phyloP scores from a whole-genome alignment of 768 basidiomycete species.

The Holtermannia corniformis region DNA sequence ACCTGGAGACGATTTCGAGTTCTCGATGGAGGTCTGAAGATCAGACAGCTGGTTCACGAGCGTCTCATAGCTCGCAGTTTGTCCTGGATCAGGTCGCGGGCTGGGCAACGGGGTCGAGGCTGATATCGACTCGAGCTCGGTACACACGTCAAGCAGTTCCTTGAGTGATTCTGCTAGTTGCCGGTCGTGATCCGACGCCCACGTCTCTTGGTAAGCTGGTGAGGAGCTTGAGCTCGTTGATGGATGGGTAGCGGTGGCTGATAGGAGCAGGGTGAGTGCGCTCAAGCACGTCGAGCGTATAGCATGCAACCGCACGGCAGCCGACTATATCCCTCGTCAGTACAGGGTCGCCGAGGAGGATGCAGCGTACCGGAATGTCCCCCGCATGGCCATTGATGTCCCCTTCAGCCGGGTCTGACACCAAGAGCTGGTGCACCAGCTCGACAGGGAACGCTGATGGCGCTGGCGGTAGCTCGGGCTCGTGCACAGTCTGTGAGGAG shows the following conservation, averaged over 20 bases:
- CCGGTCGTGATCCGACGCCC: neutral
- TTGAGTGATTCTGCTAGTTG: conserved; percentile 19
- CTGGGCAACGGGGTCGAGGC: neutral
- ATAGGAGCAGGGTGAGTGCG: conserved; percentile 15
- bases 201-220: neutral
- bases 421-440: neutral
- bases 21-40: neutral
- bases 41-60: conserved; percentile 1
- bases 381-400: neutral
- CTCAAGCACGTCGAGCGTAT: conserved; percentile 16
- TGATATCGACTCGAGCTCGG: conserved; percentile 16
- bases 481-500: too few relatives aligned
- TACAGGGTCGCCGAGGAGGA: conserved; percentile 2
- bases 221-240: neutral
- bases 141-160: conserved; percentile 23
- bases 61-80: conserved; percentile 1
- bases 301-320: too few relatives aligned
- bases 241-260: neutral
- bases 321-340: conserved; percentile 3
- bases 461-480: conserved; percentile 15
- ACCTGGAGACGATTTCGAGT: neutral
- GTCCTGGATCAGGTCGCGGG: neutral
- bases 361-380: neutral
- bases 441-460: conserved; percentile 25
- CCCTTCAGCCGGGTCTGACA: neutral